Percentiles rank a stretch among this genome's conserved stretches.
Conservation (phyloP, 768 basidiomycete genomes). For the Lactarius psammicola region DNA sequence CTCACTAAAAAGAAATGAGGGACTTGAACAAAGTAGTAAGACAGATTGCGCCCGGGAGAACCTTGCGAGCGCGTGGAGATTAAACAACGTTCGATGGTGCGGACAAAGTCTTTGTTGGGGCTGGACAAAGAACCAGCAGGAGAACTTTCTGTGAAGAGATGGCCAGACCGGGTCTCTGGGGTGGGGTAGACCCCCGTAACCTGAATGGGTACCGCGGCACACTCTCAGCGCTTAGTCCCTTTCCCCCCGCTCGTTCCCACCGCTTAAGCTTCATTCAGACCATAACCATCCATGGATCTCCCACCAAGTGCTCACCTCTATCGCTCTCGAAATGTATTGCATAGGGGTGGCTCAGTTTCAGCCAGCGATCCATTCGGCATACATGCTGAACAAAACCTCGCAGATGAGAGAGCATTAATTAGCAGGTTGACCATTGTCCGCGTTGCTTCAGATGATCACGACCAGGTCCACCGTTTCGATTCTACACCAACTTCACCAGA, state of each 20-base stretch:
- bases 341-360: conserved; percentile 23
- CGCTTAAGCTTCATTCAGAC: background rate
- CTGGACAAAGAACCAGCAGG: conserved; percentile 6
- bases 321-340: conserved; percentile 12
- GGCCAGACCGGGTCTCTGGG: background rate
- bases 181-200: too few species aligned
- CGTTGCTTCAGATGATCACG: conserved; percentile 18
- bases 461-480: conserved; percentile 2
- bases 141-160: conserved; percentile 27
- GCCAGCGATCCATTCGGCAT: conserved; percentile 28
- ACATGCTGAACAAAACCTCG: conserved; percentile 13
- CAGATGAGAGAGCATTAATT: conserved; percentile 24
- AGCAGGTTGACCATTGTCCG: conserved; percentile 28
- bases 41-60: conserved; percentile 17
- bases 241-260: background rate
- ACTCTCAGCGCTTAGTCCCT: background rate
- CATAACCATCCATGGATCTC: conserved; percentile 12
- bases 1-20: conserved; percentile 3
- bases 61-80: conserved; percentile 16
- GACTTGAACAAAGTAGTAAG: conserved; percentile 18
- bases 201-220: background rate
- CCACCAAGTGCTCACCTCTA: background rate
- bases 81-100: conserved; percentile 6
- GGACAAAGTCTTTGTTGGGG: conserved; percentile 13
- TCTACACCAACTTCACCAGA: conserved; percentile 9